These are phyloP conservation scores for Acorus gramineus DNA, from an alignment of 106 monocot genomes.

Conservation along the genomic window DNA sequence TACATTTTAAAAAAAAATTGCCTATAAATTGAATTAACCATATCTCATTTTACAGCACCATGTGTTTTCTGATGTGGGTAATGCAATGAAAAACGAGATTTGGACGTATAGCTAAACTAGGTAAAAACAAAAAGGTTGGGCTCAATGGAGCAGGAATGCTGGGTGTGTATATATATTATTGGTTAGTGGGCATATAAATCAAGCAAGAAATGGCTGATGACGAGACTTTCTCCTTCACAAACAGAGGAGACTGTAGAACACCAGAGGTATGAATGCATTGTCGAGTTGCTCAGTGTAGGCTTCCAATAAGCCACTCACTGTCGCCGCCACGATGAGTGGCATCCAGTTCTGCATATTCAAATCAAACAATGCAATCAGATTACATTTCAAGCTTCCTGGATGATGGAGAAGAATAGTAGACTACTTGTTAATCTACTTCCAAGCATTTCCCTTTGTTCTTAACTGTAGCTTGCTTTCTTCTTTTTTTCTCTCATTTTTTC, in stretches of 20 bases:
- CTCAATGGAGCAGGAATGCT: too few species aligned
- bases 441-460: not conserved
- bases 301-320: slow-evolving; percentile 78
- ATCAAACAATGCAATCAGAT: not conserved
- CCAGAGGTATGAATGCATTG: slow-evolving; percentile 95
- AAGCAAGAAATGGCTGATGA: too few species aligned
- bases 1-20: too few species aligned
- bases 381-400: not conserved
- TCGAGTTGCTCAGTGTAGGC: slow-evolving; percentile 90
- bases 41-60: too few species aligned
- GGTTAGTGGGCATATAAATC: too few species aligned
- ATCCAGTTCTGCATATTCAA: slow-evolving; percentile 70
- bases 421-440: not conserved
- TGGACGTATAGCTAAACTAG: too few species aligned
- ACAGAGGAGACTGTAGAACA: slow-evolving; percentile 93
- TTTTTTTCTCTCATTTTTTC: not conserved
- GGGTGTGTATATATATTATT: too few species aligned
- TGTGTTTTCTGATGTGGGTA: too few species aligned
- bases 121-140: too few species aligned
- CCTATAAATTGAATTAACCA: too few species aligned
- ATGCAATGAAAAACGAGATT: too few species aligned
- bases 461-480: not conserved
- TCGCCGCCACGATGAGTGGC: slow-evolving; percentile 66
- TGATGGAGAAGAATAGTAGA: not conserved
- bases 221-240: slow-evolving; percentile 26